These are phyloP conservation scores for Leccinum imitatum DNA, from an alignment of 768 basidiomycete genomes.

Conservation along the genomic window DNA sequence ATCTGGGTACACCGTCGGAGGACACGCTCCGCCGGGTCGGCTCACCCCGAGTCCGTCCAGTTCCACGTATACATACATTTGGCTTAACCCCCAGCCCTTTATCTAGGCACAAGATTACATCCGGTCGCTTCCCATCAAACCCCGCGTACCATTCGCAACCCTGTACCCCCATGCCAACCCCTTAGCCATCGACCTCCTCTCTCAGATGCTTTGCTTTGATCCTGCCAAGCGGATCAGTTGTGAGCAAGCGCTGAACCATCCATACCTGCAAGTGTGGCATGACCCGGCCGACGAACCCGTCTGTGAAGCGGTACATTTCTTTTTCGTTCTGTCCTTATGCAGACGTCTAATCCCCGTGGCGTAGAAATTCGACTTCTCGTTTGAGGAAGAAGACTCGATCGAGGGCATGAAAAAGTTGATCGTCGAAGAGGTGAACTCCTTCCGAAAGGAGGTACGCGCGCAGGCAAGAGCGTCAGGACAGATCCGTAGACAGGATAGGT, in stretches of 20 bases:
- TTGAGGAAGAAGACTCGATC: slow-evolving; percentile 95
- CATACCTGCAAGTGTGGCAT: slow-evolving; percentile 96
- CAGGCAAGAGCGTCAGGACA: slow-evolving; percentile 74
- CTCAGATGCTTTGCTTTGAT: slow-evolving; percentile 92
- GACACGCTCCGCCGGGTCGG: slow-evolving; percentile 96
- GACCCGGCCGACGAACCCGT: slow-evolving; percentile 93
- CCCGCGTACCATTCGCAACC: slow-evolving; percentile 86
- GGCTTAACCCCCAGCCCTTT: slow-evolving; percentile 6
- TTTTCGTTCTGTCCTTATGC: not conserved
- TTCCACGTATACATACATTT: not conserved
- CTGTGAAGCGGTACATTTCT: slow-evolving; percentile 64
- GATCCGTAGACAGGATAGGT: slow-evolving; percentile 79
- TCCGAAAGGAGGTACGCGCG: slow-evolving; percentile 87
- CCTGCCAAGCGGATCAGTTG: slow-evolving; percentile 96
- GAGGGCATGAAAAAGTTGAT: slow-evolving; percentile 98
- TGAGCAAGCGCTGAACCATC: slow-evolving; percentile 92
- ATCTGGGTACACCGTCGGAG: slow-evolving; percentile 97
- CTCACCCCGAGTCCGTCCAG: slow-evolving; percentile 73
- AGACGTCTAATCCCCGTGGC: not conserved
- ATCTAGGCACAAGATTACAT: slow-evolving; percentile 94
- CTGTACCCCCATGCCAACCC: slow-evolving; percentile 95
- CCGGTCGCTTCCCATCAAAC: slow-evolving; percentile 95
- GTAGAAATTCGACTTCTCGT: slow-evolving; percentile 89
- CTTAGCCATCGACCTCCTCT: slow-evolving; percentile 88
- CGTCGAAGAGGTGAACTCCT: slow-evolving; percentile 85